These are phyloP conservation scores for Xylaria longipes DNA, from an alignment of 495 filamentous ascomycete species.

Conservation along the genomic window DNA sequence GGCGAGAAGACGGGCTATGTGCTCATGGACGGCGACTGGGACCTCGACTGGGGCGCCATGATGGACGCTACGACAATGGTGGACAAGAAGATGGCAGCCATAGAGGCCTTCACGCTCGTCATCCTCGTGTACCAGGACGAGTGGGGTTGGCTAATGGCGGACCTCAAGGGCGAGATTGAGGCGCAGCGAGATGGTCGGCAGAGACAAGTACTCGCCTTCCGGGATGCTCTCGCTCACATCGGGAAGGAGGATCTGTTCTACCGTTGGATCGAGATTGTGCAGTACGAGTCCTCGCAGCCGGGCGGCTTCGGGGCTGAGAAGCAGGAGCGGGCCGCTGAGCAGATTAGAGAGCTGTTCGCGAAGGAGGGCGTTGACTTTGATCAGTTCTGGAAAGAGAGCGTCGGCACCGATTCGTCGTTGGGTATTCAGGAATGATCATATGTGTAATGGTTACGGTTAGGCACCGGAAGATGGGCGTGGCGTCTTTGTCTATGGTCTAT, in stretches of 20 bases:
- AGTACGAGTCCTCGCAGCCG: conserved; percentile 76
- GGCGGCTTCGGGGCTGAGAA: conserved; percentile 74
- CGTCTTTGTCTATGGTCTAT: not conserved
- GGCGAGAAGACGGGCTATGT: conserved; percentile 77
- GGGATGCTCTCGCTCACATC: conserved; percentile 69
- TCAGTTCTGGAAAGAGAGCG: conserved; percentile 72
- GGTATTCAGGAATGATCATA: conserved; percentile 10
- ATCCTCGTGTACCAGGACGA: conserved; percentile 70
- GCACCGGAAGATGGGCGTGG: not conserved
- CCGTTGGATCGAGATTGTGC: conserved; percentile 83
- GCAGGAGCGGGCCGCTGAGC: conserved; percentile 68
- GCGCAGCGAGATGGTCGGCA: conserved; percentile 60
- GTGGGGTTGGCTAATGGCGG: conserved; percentile 69
- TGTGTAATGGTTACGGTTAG: not conserved
- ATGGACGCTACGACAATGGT: conserved; percentile 68
- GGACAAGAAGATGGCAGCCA: conserved; percentile 59
- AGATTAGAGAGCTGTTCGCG: conserved; percentile 71
- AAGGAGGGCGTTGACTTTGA: conserved; percentile 76
- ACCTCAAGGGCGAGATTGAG: conserved; percentile 57
- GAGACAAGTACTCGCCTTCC: conserved; percentile 71
- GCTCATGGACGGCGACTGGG: conserved; percentile 79
- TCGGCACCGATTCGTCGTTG: conserved; percentile 61
- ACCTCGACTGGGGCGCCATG: conserved; percentile 81
- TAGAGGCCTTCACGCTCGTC: conserved; percentile 66
- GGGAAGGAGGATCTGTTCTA: conserved; percentile 87